Base-by-base conservation (phyloP, 352 stramenopile species). In the Globisporangium okanoganense region DNA sequence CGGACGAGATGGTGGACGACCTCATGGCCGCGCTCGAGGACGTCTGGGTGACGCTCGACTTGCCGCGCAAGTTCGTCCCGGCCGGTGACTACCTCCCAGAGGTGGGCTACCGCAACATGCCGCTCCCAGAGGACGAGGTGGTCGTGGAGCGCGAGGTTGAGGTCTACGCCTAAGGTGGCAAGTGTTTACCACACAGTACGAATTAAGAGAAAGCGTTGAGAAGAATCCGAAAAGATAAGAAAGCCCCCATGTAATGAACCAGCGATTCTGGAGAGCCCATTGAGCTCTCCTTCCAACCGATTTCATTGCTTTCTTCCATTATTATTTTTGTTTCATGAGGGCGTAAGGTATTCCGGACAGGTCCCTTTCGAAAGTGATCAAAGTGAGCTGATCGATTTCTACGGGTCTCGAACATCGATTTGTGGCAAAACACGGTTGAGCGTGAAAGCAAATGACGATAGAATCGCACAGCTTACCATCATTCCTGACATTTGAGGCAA, bases 1-100 rank as follows among this genome's bases (percentile, higher is more conserved):
- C 88, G 55, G 69, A 87, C 49, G 83, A 85, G 59, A 96, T 96
- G 87, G 91, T 96, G 61, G 79, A 92, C 50, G 68, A 96, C 56
- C 69, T 97, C 41, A 73, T 97, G 58, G 70, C 64, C 13, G 85
- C 87, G 49, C 73, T 97, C 24, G 78, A 95, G 50, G 77, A 94
- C 49, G 88, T 97, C 3, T 97, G 87, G 87, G 89, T 83, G 22
- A 88, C 84, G 65, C 76, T 97, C 25, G 86, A 87, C 62, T 61
- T 97, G 14, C 78, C 81, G 10, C 78, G 87, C 55, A 72, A 76
- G 55, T 93, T 85, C 56, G 73, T 78, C 18, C 67, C 77, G 6
- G 69, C 79, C 18, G 81, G 79, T 8, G 76, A 92, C 58, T 87
- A 94, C 65, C 64, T 94, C 49, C 85, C 87, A 16, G 83, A 88